Evolutionary conservation across 2,329 filamentous ascomycete species (phyloP), one percentile per base, ranked within the genome.

Genomic region (Hortaea werneckii): DNA sequence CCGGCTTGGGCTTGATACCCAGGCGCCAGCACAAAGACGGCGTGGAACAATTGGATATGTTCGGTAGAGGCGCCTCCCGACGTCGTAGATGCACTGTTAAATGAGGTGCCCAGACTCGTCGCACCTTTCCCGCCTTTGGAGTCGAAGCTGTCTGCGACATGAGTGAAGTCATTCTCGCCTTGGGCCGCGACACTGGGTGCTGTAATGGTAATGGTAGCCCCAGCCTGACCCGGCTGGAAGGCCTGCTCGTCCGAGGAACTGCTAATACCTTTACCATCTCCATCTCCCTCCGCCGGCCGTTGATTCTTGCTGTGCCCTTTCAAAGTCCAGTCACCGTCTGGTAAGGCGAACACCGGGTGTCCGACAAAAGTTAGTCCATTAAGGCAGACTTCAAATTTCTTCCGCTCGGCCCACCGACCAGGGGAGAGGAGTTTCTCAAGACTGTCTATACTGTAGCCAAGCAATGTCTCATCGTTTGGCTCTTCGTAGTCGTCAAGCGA

Each of bases 41-140:
- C 78, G 64, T 95, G 94, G 68, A 98, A 98, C 90, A 96, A 96
- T 51, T 83, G 88, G 85, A 96, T 89, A 61, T 85, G 82, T 42
- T 65, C 67, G 7, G 59, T 64, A 20, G 20, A 20, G 10, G 61
- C 48, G 3, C 49, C 47, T 12, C 51, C 60, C 26, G 62, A 64
- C 6, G 53, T 48, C 11, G 60, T 62, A 3, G 58, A 61, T 5
- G 54, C 47, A 12, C 59, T 63, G 26, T 57, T 54, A 49, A 56
- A 52, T 13, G 58, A 61, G 2, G 57, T 60, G 2, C 52, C 59
- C 5, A 62, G 48, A 39, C 50, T 55, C 5, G 41, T 29, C 13
- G 26, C 11, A 20, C 20, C 20, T 35, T 10, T 26, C 7, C 44
- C 47, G 7, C 37, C 30, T 7, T 52, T 46, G 2, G 59, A 59